Conservation (phyloP, 768 basidiomycete genomes). For the Calocybe cyanea region DNA sequence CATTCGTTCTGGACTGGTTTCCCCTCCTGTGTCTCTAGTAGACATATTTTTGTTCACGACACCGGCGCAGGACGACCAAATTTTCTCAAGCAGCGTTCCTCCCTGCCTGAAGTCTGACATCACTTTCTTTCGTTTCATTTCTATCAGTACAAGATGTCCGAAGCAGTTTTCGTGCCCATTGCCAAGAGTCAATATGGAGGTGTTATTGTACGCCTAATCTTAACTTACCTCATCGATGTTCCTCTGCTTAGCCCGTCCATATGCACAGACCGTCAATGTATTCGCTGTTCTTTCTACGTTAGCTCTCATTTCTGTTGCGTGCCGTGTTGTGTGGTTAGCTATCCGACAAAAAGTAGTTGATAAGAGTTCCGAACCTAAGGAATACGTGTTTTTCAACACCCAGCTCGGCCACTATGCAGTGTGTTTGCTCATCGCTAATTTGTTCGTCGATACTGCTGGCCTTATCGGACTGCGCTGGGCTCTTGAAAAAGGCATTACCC, state of each 20-base stretch:
- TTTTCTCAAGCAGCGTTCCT: constrained; percentile 16
- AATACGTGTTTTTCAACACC: constrained; percentile 65
- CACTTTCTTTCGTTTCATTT: constrained; percentile 8
- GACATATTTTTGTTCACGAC: constrained; percentile 17
- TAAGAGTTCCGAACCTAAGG: constrained; percentile 27
- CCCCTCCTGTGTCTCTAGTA: constrained; percentile 17
- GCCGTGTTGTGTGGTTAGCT: constrained; percentile 47
- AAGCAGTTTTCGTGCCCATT: constrained; percentile 25
- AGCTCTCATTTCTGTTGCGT: constrained; percentile 46
- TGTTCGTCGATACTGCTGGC: constrained; percentile 49
- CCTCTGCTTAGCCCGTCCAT: neutral
- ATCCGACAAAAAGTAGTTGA: constrained; percentile 27
- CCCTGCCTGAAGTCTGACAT: neutral
- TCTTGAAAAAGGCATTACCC: constrained; percentile 35
- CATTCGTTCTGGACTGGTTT: constrained; percentile 22
- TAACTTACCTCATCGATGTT: neutral
- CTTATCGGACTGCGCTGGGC: constrained; percentile 54
- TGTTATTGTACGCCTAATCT: constrained; percentile 31
- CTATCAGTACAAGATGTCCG: constrained; percentile 8
- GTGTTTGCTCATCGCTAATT: constrained; percentile 58
- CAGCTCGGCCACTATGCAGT: constrained; percentile 68
- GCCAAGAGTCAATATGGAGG: constrained; percentile 29
- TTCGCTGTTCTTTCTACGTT: constrained; percentile 54
- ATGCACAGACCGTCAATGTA: constrained; percentile 38
- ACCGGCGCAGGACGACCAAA: constrained; percentile 40